Evolutionary conservation across 495 filamentous ascomycete species (phyloP).

Genomic region (Recurvomyces mirabilis): DNA sequence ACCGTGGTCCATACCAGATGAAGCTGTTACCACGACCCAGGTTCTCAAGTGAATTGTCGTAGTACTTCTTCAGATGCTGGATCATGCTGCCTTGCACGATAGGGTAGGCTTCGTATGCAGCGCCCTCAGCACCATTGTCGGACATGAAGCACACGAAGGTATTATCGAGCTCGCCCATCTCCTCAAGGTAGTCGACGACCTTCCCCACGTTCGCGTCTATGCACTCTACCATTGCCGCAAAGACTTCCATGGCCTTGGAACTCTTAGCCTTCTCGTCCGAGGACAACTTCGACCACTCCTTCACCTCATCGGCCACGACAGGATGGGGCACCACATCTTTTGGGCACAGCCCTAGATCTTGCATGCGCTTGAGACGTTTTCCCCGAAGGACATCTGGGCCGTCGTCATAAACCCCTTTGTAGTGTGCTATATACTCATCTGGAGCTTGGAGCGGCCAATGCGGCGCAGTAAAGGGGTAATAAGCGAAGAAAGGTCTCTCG

Average conservation of each 20-base stretch:
- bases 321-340: conserved; percentile 30
- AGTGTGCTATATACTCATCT: conserved; percentile 28
- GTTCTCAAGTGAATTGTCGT: conserved; percentile 51
- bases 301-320: conserved; percentile 43
- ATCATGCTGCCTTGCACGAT: conserved; percentile 34
- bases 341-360: conserved; percentile 30
- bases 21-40: conserved; percentile 50
- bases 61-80: conserved; percentile 48
- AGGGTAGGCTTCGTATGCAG: conserved; percentile 49
- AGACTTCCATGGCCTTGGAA: conserved; percentile 48
- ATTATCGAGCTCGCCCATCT: conserved; percentile 50
- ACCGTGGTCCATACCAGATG: conserved; percentile 55
- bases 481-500: conserved; percentile 36
- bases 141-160: conserved; percentile 55
- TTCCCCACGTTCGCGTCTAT: conserved; percentile 52
- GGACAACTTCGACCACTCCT: conserved; percentile 42
- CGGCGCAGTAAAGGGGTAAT: conserved; percentile 36
- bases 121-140: conserved; percentile 56
- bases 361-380: conserved; percentile 28
- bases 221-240: conserved; percentile 53
- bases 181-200: conserved; percentile 43
- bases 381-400: conserved; percentile 33
- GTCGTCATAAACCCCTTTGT: conserved; percentile 35
- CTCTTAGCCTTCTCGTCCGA: conserved; percentile 42
- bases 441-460: conserved; percentile 38